Evolutionary conservation across 2,329 filamentous ascomycete species (phyloP), one percentile per base, ranked within the genome.

Genomic region (Alternaria panax): DNA sequence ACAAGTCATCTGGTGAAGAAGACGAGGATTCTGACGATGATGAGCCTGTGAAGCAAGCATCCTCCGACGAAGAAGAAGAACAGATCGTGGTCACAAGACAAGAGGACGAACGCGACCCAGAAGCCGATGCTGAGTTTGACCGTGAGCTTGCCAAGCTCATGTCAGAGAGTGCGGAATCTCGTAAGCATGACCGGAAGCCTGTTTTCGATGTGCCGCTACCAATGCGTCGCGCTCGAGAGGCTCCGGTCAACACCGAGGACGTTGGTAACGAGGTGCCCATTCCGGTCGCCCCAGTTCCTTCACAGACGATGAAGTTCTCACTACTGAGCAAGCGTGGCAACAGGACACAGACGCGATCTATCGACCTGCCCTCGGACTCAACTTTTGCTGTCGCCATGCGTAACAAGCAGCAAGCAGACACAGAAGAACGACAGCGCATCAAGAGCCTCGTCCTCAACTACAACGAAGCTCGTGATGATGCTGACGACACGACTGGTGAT

Each of bases 81-180:
- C 88, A 91, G 24, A 96, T 98, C 67, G 87, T 97, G 42, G 94
- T 99, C 47, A 96, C 92, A 43, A 89, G 93, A 60, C 90, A 94
- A 72, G 92, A 97, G 76, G 92, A 97, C 75, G 87, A 94, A 69
- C 86, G 93, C 57, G 93, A 99, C 67, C 93, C 94, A 0, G 93
- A 97, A 80, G 92, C 90, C 40, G 95, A 99, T 73, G 95, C 94
- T 7, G 95, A 99, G 41, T 99, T 99, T 75, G 96, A 99, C 75
- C 92, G 94, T 70, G 95, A 98, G 79, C 95, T 97, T 77, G 93
- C 95, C 36, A 97, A 96, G 79, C 91, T 99, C 87, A 98, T 99
- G 94, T 87, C 93, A 51, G 95, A 99, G 78, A 97, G 94, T 80
- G 82, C 97, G 71, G 95, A 99, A 68, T 96, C 94, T 5, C 88